Evolutionary conservation across 2,329 filamentous ascomycete genomes (phyloP).

Genomic region (Clarireedia homoeocarpa): DNA sequence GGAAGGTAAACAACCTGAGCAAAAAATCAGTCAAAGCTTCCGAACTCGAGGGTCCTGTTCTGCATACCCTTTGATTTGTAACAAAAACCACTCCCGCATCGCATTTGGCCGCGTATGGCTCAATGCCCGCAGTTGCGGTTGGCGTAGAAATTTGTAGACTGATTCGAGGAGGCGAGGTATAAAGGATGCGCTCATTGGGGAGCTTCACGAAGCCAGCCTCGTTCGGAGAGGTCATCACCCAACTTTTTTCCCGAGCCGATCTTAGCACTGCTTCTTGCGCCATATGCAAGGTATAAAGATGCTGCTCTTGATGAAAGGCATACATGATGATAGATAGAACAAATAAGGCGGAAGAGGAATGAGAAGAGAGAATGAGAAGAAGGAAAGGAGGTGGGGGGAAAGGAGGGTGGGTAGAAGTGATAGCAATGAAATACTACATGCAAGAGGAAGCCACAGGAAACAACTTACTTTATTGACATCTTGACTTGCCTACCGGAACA

Average conservation of each 20-base stretch:
- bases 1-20: conserved; percentile 81
- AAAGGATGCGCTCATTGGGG: conserved; percentile 73
- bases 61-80: conserved; percentile 75
- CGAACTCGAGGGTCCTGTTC: conserved; percentile 13
- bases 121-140: conserved; percentile 53
- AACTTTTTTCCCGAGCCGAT: conserved; percentile 42
- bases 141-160: conserved; percentile 60
- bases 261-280: conserved; percentile 24
- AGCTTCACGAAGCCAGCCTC: conserved; percentile 71
- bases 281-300: conserved; percentile 23
- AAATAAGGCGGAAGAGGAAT: background rate
- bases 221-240: conserved; percentile 82
- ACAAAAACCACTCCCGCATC: conserved; percentile 70
- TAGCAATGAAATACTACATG: conserved; percentile 6
- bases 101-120: conserved; percentile 62
- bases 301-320: conserved; percentile 27
- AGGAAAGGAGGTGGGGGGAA: background rate
- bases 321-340: conserved; percentile 20
- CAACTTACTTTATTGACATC: conserved; percentile 12
- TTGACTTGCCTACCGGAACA: conserved; percentile 8
- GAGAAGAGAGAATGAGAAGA: background rate
- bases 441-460: conserved; percentile 2
- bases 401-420: background rate
- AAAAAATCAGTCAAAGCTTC: conserved; percentile 12
- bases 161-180: conserved; percentile 73